A percentile compares a stretch with the other conserved stretches of the same genome.
phyloP scores from a whole-genome alignment of 1,284 basidiomycete genomes.

The Malassezia sympodialis region DNA sequence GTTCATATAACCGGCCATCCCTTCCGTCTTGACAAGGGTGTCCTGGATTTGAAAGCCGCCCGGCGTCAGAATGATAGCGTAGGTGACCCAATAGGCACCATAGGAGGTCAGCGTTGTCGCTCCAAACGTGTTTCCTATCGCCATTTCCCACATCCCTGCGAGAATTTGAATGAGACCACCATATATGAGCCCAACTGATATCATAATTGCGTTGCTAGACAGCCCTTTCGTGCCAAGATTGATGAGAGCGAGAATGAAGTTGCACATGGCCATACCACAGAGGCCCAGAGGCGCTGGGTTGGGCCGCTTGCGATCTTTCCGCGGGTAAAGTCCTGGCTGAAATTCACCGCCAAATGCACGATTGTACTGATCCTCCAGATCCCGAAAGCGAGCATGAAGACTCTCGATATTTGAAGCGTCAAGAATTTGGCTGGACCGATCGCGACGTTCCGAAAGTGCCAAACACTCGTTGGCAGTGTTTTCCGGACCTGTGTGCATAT shows the following conservation, averaged over 20 bases:
- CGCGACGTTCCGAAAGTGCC: neutral
- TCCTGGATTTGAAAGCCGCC: conserved; percentile 24
- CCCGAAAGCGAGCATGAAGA: neutral
- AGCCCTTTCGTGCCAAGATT: conserved; percentile 42
- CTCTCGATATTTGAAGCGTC: neutral
- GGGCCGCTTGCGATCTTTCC: conserved; percentile 48
- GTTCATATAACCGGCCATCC: conserved; percentile 21
- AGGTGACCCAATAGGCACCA: conserved; percentile 42
- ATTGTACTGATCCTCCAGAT: neutral
- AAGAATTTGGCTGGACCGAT: neutral
- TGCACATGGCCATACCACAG: conserved; percentile 50
- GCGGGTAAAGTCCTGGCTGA: conserved; percentile 11
- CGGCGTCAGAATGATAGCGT: conserved; percentile 38
- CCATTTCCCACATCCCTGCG: conserved; percentile 59
- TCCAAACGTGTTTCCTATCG: conserved; percentile 59
- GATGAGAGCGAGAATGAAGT: conserved; percentile 52
- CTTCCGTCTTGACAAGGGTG: conserved; percentile 18
- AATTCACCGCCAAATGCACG: conserved; percentile 15
- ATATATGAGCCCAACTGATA: conserved; percentile 35
- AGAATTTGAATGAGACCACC: conserved; percentile 68
- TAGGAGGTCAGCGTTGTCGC: conserved; percentile 53
- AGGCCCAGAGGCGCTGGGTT: conserved; percentile 55
- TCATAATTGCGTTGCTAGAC: conserved; percentile 29
- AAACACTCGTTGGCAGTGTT: neutral
- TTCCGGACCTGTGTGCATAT: neutral